These are phyloP conservation scores for Saccharomyces hybrid DNA, from an alignment of 1,139 yeast species.

Conservation along the genomic window DNA sequence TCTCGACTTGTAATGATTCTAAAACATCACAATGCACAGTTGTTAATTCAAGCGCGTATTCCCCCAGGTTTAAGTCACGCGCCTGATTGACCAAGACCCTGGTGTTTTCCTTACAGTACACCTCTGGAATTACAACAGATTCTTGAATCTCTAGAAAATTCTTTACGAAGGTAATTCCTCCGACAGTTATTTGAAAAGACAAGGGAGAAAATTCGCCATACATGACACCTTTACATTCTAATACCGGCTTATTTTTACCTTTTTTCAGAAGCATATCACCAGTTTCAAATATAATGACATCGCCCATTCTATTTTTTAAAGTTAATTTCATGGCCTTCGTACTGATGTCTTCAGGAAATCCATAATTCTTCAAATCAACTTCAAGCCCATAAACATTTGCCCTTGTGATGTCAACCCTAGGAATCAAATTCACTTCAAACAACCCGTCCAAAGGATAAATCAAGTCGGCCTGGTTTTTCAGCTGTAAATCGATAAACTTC, in stretches of 20 bases:
- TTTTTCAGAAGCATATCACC: slow-evolving; percentile 7
- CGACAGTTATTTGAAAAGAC: slow-evolving; percentile 20
- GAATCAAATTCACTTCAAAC: slow-evolving; percentile 13
- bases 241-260: slow-evolving; percentile 6
- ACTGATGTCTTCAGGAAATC: slow-evolving; percentile 16
- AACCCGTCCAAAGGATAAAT: slow-evolving; percentile 23
- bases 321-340: slow-evolving; percentile 17
- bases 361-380: slow-evolving; percentile 14
- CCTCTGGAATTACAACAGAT: slow-evolving; percentile 14
- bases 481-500: slow-evolving; percentile 19
- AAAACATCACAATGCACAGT: background rate
- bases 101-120: slow-evolving; percentile 15
- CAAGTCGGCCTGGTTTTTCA: slow-evolving; percentile 12
- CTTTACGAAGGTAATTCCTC: slow-evolving; percentile 22
- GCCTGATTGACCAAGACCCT: slow-evolving; percentile 15
- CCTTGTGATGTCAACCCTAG: slow-evolving; percentile 6
- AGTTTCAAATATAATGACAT: slow-evolving; percentile 13
- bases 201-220: slow-evolving; percentile 22
- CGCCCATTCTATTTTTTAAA: slow-evolving; percentile 15
- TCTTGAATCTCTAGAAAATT: slow-evolving; percentile 11
- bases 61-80: slow-evolving; percentile 15
- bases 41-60: slow-evolving; percentile 13
- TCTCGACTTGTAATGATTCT: background rate
- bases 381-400: slow-evolving; percentile 22
- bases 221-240: slow-evolving; percentile 17